Conservation (phyloP, 257 asterid species). For the Datura wrightii region DNA sequence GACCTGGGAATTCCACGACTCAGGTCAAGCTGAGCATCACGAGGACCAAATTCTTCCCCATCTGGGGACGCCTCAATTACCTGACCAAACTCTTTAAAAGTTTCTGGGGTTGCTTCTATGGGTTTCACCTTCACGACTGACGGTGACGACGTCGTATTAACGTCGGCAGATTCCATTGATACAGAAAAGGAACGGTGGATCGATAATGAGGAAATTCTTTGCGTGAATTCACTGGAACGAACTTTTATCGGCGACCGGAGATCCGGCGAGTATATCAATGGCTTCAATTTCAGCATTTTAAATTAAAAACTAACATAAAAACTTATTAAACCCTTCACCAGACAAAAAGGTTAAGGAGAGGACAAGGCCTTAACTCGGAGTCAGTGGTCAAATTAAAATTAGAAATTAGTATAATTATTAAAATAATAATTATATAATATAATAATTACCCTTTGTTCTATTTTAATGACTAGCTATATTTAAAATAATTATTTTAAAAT, state of each 20-base stretch:
- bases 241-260: neutral
- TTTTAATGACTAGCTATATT: no score
- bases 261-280: neutral
- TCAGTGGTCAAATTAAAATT: no score
- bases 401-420: no score
- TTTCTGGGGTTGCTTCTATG: constrained; percentile 77
- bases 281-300: neutral
- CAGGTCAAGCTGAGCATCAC: constrained; percentile 88
- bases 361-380: no score
- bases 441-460: no score
- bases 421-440: no score
- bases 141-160: constrained; percentile 37
- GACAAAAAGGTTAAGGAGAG: no score
- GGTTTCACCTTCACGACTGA: constrained; percentile 57
- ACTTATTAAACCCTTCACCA: neutral
- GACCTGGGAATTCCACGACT: constrained; percentile 70
- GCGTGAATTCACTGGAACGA: neutral
- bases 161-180: constrained; percentile 38
- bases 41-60: constrained; percentile 77
- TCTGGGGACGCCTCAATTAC: constrained; percentile 71
- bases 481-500: no score
- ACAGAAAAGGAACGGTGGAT: neutral
- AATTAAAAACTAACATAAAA: neutral
- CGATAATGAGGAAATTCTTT: neutral
- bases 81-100: constrained; percentile 82